Evolutionary conservation across 208 protist genomes (phyloP), one percentile per base, ranked within the genome.

Genomic region (Wallacemonas collosoma): DNA sequence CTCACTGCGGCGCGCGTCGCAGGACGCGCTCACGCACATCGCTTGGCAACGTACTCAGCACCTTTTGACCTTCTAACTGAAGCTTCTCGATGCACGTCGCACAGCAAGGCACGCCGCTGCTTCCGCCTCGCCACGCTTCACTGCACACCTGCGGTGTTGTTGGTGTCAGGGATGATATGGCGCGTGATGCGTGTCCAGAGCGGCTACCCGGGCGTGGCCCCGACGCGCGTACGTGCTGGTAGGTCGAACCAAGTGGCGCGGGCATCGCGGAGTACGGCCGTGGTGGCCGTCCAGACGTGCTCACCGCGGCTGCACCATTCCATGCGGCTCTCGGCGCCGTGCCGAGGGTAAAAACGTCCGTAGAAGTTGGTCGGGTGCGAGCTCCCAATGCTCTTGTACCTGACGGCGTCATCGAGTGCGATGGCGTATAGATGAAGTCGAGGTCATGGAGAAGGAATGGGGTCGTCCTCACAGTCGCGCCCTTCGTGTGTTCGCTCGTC

Each of bases 391-490:
- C 12, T 50, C 8, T 14, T 50, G 45, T 50, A 50, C 8, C 6
- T 50, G 45, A 12, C 45, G 12, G 6, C 45, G 45, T 50, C 12
- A 12, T 50, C 45, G 45, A 38, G 41, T 50, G 36, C 14, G 57
- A n/a, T 63, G 57, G 57, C 6, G 39, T 36, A 41, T 65, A 65
- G 43, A 65, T 65, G n/a, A 65, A 65, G 40, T 65, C 41, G 8
- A 65, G 12, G 40, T 65, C 60, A 8, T 38, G 7, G 0, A 65
- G 60, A 8, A 65, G 60, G 15, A 65, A 65, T 41, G 60, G 60
- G 11, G 60, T 36, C 1, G 45, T 50, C 45, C 45, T 50, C 45
- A 14, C 12, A 6, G 12, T 12, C 45, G 12, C 45, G 45, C 45
- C 45, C 8, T 6, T 12, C 45, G 45, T 6, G 8, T 50, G 6